Percentiles rank a stretch among this genome's conserved stretches.
Conservation (phyloP, 2,329 filamentous ascomycete genomes). For the Colletotrichum tamarilloi region DNA sequence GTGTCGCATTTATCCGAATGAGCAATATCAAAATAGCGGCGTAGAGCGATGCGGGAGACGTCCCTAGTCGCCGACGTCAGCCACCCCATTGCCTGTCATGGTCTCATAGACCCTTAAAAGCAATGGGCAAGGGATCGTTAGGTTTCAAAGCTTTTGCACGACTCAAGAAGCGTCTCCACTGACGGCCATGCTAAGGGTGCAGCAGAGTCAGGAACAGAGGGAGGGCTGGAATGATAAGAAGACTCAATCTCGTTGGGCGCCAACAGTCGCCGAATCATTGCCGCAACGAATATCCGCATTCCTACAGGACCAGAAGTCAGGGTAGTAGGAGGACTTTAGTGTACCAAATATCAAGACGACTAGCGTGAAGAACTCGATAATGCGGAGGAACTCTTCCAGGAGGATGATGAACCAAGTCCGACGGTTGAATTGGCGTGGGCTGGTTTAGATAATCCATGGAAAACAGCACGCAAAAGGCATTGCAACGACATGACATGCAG, state of each 20-base stretch:
- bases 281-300: background rate
- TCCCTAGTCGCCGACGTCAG: background rate
- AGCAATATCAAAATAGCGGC: background rate
- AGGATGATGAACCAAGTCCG: background rate
- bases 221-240: slow-evolving; percentile 10
- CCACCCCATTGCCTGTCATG: background rate
- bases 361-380: background rate
- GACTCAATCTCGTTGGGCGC: slow-evolving; percentile 30
- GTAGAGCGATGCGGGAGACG: background rate
- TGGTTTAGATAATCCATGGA: background rate
- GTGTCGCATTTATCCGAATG: background rate
- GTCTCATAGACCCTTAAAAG: background rate
- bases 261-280: background rate
- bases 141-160: slow-evolving; percentile 13
- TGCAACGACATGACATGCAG: background rate
- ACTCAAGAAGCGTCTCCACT: slow-evolving; percentile 9
- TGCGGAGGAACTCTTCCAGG: background rate
- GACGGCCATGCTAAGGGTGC: background rate
- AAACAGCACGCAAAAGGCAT: background rate
- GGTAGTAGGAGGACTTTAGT: background rate
- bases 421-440: background rate
- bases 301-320: background rate
- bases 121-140: background rate
- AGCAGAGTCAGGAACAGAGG: background rate
- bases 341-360: background rate